Conservation (phyloP, 208 protist species). For the Blastocrithidia nonstop region DNA sequence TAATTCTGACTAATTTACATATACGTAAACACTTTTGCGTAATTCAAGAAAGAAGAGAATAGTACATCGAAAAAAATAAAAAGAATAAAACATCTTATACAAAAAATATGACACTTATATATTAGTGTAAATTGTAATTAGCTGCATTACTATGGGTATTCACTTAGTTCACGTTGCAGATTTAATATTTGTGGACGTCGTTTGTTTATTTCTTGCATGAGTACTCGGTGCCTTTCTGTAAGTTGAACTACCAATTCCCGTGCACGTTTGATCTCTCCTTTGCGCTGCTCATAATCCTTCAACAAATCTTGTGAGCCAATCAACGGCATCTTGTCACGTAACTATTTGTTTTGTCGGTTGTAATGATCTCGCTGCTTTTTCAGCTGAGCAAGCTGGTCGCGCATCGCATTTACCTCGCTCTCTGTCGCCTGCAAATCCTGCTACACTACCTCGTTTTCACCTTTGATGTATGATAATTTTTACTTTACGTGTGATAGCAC, state of each 20-base stretch:
- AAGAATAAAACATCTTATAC: neutral
- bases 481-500: conserved; percentile 96
- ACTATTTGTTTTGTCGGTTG: conserved; percentile 65
- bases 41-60: too few relatives aligned
- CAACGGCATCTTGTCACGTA: conserved; percentile 87
- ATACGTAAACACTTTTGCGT: too few relatives aligned
- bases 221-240: conserved; percentile 56
- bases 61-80: too few relatives aligned
- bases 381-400: conserved; percentile 81
- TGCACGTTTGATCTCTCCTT: conserved; percentile 51
- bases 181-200: conserved; percentile 38
- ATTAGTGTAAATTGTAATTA: neutral
- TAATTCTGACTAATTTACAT: too few relatives aligned
- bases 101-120: neutral
- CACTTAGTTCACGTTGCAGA: conserved; percentile 44
- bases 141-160: conserved; percentile 19
- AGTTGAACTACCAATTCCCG: conserved; percentile 62
- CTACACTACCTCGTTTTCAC: conserved; percentile 80
- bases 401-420: conserved; percentile 56
- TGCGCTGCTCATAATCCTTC: conserved; percentile 88
- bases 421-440: conserved; percentile 84
- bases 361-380: conserved; percentile 87
- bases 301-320: conserved; percentile 89
- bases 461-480: conserved; percentile 93
- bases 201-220: conserved; percentile 27